A percentile compares a stretch with the other conserved stretches of the same genome.
phyloP scores from a whole-genome alignment of 306 rosid genomes.

The Quercus aquifolioides region DNA sequence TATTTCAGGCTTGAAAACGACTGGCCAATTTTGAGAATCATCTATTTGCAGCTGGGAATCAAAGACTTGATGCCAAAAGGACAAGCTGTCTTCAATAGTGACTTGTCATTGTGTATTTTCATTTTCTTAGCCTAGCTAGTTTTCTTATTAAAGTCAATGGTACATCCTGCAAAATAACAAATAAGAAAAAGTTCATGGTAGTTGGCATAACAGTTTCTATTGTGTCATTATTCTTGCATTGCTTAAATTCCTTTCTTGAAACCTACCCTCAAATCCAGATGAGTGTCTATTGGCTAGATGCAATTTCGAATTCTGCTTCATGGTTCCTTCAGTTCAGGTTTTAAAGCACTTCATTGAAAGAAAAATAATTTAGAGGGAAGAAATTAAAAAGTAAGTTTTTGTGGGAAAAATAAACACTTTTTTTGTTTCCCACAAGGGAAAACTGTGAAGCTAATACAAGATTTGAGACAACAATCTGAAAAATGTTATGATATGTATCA shows the following conservation, averaged over 20 bases:
- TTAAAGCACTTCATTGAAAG: not conserved
- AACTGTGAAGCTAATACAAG: slow-evolving; percentile 38
- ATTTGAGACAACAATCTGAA: slow-evolving; percentile 27
- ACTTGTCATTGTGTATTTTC: too few species aligned
- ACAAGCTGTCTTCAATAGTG: too few species aligned
- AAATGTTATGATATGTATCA: slow-evolving; percentile 27
- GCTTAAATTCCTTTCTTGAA: not conserved
- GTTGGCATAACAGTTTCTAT: not conserved
- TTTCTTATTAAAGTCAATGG: too few species aligned
- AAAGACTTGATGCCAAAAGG: too few species aligned
- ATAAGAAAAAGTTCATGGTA: not conserved
- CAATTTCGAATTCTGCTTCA: too few species aligned
- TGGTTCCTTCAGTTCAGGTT: too few species aligned
- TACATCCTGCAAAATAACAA: too few species aligned
- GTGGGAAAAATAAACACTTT: slow-evolving; percentile 1
- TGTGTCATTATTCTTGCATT: not conserved
- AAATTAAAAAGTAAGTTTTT: not conserved
- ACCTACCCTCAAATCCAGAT: not conserved
- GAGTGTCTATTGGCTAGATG: too few species aligned
- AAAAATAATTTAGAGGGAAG: not conserved
- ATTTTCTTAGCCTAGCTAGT: too few species aligned
- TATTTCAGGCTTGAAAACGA: too few species aligned
- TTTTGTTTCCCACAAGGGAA: slow-evolving; percentile 18
- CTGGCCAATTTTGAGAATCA: too few species aligned
- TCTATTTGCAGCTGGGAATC: too few species aligned